Conservation (phyloP, 2,329 filamentous ascomycete genomes). For the Sphaceloma murrayae region DNA sequence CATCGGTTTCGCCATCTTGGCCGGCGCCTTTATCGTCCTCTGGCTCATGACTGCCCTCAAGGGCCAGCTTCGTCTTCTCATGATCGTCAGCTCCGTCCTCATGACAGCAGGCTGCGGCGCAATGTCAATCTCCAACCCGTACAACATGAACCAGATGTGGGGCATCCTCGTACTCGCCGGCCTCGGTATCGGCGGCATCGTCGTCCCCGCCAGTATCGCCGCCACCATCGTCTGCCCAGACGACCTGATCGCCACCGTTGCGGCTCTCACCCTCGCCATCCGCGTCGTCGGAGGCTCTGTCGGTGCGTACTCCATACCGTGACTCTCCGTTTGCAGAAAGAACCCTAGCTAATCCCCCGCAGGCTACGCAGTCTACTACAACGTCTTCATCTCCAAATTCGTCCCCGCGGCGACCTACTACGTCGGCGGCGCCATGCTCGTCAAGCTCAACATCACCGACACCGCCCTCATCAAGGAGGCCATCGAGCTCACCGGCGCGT, state of each 20-base stretch:
- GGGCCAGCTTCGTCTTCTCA: slow-evolving; percentile 50
- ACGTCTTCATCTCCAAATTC: slow-evolving; percentile 44
- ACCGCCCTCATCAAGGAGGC: slow-evolving; percentile 39
- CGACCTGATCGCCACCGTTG: slow-evolving; percentile 60
- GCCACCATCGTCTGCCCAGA: slow-evolving; percentile 57
- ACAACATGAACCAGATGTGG: slow-evolving; percentile 40
- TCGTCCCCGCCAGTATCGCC: slow-evolving; percentile 58
- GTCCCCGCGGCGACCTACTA: slow-evolving; percentile 37
- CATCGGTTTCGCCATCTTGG: slow-evolving; percentile 54
- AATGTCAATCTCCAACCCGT: slow-evolving; percentile 24
- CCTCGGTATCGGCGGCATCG: slow-evolving; percentile 57
- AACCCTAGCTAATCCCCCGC: neutral
- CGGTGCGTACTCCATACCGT: slow-evolving; percentile 29
- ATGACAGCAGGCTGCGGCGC: slow-evolving; percentile 51
- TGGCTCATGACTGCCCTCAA: slow-evolving; percentile 48
- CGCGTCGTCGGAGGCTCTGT: slow-evolving; percentile 59
- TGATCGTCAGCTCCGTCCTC: slow-evolving; percentile 49
- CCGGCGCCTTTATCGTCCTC: slow-evolving; percentile 51
- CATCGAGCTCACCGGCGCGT: slow-evolving; percentile 45
- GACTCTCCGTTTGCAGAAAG: neutral
- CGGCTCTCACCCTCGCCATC: slow-evolving; percentile 59
- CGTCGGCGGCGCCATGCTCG: slow-evolving; percentile 44
- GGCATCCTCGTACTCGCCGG: slow-evolving; percentile 52
- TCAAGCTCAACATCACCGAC: slow-evolving; percentile 42
- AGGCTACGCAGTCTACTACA: slow-evolving; percentile 38